These are phyloP conservation scores for Debaryomyces singareniensis DNA, from an alignment of 1,139 yeast species.

Conservation along the genomic window DNA sequence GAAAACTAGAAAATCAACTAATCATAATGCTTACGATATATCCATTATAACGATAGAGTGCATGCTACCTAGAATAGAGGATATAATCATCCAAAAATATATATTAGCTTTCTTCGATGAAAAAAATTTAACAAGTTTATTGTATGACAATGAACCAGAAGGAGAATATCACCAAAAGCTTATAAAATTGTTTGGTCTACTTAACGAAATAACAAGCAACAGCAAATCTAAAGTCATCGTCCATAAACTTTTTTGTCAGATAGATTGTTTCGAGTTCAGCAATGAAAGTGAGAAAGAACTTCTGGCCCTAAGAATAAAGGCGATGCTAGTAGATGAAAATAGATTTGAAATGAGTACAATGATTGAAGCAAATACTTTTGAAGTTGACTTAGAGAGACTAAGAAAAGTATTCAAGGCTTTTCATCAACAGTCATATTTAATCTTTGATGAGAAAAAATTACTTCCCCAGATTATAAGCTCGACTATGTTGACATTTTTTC, in stretches of 20 bases:
- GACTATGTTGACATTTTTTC: slow-evolving; percentile 7
- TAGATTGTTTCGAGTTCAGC: too few species aligned
- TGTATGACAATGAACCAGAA: neutral
- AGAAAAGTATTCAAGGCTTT: neutral
- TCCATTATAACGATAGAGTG: neutral
- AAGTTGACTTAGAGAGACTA: neutral
- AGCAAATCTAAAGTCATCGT: neutral
- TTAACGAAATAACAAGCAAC: neutral
- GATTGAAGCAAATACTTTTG: too few species aligned
- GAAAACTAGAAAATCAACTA: neutral
- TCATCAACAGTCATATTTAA: too few species aligned
- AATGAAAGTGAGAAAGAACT: neutral
- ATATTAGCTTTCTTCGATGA: neutral
- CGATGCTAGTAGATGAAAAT: slow-evolving; percentile 5
- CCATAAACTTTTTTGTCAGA: neutral
- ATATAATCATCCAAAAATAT: neutral
- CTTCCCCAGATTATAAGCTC: slow-evolving; percentile 5
- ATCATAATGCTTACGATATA: neutral
- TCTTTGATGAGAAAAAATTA: slow-evolving; percentile 1
- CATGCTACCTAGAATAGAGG: neutral
- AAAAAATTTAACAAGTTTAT: neutral
- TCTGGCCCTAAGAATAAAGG: slow-evolving; percentile 4
- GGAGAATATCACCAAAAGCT: neutral
- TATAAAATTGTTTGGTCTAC: neutral
- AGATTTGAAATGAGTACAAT: too few species aligned